Base-by-base conservation (phyloP, 306 rosid genomes). In the Sophora flavescens region DNA sequence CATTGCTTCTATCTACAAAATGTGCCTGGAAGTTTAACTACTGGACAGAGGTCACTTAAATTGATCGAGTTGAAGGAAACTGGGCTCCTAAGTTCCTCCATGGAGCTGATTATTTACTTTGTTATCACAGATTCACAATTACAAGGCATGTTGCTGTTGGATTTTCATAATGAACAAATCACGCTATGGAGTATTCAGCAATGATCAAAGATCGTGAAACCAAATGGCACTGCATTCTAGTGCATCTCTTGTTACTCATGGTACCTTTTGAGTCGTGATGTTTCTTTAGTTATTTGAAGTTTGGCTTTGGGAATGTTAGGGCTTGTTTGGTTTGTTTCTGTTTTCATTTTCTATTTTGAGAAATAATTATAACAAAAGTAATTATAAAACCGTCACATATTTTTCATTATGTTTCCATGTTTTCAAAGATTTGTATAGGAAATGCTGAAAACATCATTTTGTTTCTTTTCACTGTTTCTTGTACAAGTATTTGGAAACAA, bases 11-110 rank as follows among this genome's bases (percentile, higher is more conserved):
- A 36, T 56, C 52, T 22, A 57, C 52, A 39, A 67, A 36, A 42
- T 60, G 42, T 28, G 14, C 4, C 80, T 22, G 52, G 48, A 52
- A 60, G 47, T 32, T 70, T 18, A 78, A 15, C 54, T 22, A 14
- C 72, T 18, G 33, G 63, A 59, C 13, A 38, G 57, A 50, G 50
- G 33, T 44, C 70, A 38, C 16, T 8, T 57, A 41, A 26, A 33
- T 33, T 39, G 75, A 44, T 5, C 63, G 26, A 38, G 36, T 48
- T 48, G 77, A 78, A 78, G 70, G n/a, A 36, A 48, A 42, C 68
- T 15, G 26, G 35, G 18, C 22, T 22, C 4, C 9, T 22, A 44
- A 44, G 28, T 44, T 44, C 2, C 6, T 59, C 41, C 16, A 59
- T 28, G 44, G 42, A 47, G 36, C 57, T 78, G 51, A 13, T 17